These are phyloP conservation scores for Globisporangium takayamanum DNA, from an alignment of 352 stramenopile genomes.

Conservation along the genomic window DNA sequence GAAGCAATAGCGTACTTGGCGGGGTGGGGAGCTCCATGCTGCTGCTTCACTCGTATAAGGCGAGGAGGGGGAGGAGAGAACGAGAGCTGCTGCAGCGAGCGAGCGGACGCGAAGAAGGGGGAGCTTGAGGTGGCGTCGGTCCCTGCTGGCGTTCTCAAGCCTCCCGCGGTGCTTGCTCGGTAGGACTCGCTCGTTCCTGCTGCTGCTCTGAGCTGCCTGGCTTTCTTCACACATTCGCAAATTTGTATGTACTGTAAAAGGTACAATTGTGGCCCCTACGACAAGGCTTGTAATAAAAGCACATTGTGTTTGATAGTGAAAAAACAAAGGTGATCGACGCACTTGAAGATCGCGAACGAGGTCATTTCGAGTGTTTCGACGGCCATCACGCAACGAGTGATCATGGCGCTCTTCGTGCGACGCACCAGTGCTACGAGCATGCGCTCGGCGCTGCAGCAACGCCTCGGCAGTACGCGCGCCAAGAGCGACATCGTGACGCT, in stretches of 20 bases:
- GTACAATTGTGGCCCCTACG: too few relatives aligned
- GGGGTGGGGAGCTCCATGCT: slow-evolving; percentile 24
- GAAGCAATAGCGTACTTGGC: slow-evolving; percentile 17
- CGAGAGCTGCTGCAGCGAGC: not conserved
- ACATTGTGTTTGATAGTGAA: too few relatives aligned
- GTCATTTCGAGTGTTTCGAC: too few relatives aligned
- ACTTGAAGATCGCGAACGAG: too few relatives aligned
- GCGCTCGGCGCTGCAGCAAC: not conserved
- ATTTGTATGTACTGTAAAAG: too few relatives aligned
- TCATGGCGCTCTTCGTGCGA: not conserved
- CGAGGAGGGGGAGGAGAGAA: not conserved
- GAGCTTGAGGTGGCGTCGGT: not conserved
- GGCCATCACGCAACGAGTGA: not conserved
- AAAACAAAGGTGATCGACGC: too few relatives aligned
- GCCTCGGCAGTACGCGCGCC: slow-evolving; percentile 9
- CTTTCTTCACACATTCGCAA: not conserved
- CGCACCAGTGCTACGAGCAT: not conserved
- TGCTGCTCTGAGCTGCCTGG: not conserved
- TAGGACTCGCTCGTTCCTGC: not conserved
- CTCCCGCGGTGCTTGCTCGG: not conserved
- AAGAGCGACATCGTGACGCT: slow-evolving; percentile 44
- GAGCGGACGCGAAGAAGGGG: not conserved
- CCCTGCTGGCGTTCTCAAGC: not conserved
- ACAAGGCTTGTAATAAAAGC: not conserved
- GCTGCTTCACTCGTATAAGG: too few relatives aligned